These are phyloP conservation scores for Cornus florida DNA, from an alignment of 148 eudicot species.

Conservation along the genomic window DNA sequence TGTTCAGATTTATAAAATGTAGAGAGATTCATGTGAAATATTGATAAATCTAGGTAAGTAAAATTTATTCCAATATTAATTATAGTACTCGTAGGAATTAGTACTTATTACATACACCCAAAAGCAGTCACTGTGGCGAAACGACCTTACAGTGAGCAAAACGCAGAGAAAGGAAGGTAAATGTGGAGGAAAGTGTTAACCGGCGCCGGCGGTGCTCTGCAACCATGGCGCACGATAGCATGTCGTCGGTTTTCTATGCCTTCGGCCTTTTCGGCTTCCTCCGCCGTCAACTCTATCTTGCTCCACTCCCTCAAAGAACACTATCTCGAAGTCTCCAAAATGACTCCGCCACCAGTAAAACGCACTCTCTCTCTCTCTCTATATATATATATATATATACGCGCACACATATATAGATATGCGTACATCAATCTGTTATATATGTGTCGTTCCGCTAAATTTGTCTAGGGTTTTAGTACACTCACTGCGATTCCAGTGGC, in stretches of 20 bases:
- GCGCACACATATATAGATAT: too few species aligned
- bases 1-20: too few species aligned
- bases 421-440: neutral
- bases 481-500: neutral
- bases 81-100: too few species aligned
- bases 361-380: neutral
- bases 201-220: slow-evolving; percentile 4
- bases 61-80: too few species aligned
- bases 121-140: too few species aligned
- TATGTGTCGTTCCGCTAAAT: neutral
- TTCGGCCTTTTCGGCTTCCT: slow-evolving; percentile 3
- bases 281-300: slow-evolving; percentile 37
- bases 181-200: slow-evolving; percentile 4
- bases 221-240: slow-evolving; percentile 22
- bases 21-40: too few species aligned
- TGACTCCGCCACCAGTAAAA: slow-evolving; percentile 17
- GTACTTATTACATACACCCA: too few species aligned
- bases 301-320: slow-evolving; percentile 55
- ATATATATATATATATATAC: neutral
- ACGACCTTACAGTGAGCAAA: neutral
- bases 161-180: neutral
- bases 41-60: too few species aligned
- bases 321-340: slow-evolving; percentile 45
- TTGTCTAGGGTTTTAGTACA: slow-evolving; percentile 15
- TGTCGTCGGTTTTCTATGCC: slow-evolving; percentile 9